A percentile compares a stretch with the other conserved stretches of the same genome.
Conservation (phyloP, 345 rosid genomes). For the Linum lewisii region DNA sequence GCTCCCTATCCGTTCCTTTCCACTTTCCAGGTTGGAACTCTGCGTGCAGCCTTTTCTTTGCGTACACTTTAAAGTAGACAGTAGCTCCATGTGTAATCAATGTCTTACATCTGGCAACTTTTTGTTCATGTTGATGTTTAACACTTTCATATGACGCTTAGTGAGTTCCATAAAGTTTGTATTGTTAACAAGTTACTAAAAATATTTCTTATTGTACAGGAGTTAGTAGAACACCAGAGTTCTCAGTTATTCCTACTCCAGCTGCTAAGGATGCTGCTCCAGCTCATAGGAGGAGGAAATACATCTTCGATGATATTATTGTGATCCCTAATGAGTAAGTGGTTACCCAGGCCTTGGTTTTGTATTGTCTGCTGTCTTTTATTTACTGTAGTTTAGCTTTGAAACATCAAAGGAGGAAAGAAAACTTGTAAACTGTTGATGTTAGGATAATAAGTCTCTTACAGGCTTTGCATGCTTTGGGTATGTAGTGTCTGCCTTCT, state of each 20-base stretch:
- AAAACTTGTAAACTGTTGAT: background rate
- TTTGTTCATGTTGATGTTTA: too few relatives aligned
- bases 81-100: too few relatives aligned
- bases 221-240: constrained; percentile 27
- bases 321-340: constrained; percentile 63
- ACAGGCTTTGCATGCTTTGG: background rate
- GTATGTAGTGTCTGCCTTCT: too few relatives aligned
- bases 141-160: too few relatives aligned
- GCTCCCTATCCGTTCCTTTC: too few relatives aligned
- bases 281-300: constrained; percentile 44
- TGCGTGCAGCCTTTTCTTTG: too few relatives aligned
- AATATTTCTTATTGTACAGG: constrained; percentile 22
- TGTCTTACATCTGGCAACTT: too few relatives aligned
- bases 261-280: constrained; percentile 45
- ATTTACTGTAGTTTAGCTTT: too few relatives aligned
- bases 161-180: background rate
- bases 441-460: constrained; percentile 1
- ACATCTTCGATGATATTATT: constrained; percentile 44
- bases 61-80: too few relatives aligned
- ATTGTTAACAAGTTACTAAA: background rate
- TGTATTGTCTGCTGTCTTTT: too few relatives aligned
- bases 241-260: constrained; percentile 47
- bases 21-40: too few relatives aligned
- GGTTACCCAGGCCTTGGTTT: background rate
- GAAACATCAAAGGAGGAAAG: background rate